A percentile compares a stretch with the other conserved stretches of the same genome.
These are phyloP conservation scores for Carpinus fangiana DNA, from an alignment of 306 rosid genomes.

Conservation along the genomic window DNA sequence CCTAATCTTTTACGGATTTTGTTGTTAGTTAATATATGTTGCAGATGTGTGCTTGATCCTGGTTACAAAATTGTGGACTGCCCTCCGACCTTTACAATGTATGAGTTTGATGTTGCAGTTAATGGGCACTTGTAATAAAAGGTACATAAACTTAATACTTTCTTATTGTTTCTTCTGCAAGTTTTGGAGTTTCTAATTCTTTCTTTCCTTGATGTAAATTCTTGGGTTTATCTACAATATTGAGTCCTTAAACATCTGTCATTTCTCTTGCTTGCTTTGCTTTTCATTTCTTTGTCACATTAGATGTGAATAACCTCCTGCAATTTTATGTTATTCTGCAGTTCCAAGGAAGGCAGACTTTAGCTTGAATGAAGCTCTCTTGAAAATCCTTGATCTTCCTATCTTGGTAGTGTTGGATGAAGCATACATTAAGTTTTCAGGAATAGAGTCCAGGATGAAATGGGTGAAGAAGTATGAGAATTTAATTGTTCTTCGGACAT, in stretches of 20 bases:
- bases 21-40: conserved; percentile 20
- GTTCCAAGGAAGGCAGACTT: conserved; percentile 87
- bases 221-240: conserved; percentile 2
- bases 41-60: conserved; percentile 92
- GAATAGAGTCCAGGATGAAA: conserved; percentile 66
- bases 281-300: conserved; percentile 20
- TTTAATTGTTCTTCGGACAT: conserved; percentile 91
- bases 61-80: conserved; percentile 95
- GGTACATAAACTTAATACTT: conserved; percentile 38
- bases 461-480: conserved; percentile 96
- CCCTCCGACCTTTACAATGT: conserved; percentile 98
- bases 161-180: background rate
- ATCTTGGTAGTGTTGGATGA: conserved; percentile 89
- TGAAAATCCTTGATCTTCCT: conserved; percentile 88
- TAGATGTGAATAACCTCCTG: conserved; percentile 25
- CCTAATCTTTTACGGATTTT: conserved; percentile 19
- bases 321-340: conserved; percentile 38
- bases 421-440: conserved; percentile 91
- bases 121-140: conserved; percentile 77
- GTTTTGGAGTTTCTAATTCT: background rate
- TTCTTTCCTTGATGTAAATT: background rate
- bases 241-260: background rate
- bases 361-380: conserved; percentile 76
- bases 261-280: conserved; percentile 25
- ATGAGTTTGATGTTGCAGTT: conserved; percentile 93